Base-by-base conservation (phyloP, 2,329 filamentous ascomycete species). In the Lachnellula subtilissima region DNA sequence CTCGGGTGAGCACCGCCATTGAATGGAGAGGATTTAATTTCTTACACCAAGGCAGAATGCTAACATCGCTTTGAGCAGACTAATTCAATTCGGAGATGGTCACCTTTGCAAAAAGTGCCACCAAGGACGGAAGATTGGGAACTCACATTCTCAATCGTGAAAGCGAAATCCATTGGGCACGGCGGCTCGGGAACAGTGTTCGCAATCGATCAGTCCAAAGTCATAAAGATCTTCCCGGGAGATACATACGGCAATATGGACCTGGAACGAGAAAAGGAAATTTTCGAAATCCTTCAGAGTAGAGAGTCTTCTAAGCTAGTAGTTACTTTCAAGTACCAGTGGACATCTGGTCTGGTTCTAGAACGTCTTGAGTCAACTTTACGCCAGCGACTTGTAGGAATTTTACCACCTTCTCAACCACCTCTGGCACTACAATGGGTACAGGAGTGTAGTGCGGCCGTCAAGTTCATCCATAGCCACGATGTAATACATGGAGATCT, bases 401-500 rank as follows among this genome's bases (percentile, higher is more conserved):
- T 25, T 7, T 1, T 32, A 4, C 28, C 28, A 32, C 28, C 28
- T 32, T 14, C 25, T 15, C 37, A 23, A 45, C 17, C 42, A 19
- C 12, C 15, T 12, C 19, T 45, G 1, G 22, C n/a, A 23, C 6
- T 39, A n/a, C 19, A 36, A 15, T 50, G 48, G 48, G 37, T 25
- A 14, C n/a, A 19, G 2, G 48, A 46, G 22, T 46, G n/a, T 2
- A 52, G 54, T 25, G 23, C 25, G n/a, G 54, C 42, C 5, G 32
- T 52, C 8, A 12, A 35, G 2, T 52, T 40, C 40, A 40, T 52
- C 28, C 55, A 57, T 28, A 28, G 46, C 8, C 50, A 49, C n/a
- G 42, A 35, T 12, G 23, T 57, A 22, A 49, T 57, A 5, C 55
- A 57, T 48, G 51, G 55, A 19, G 55, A 57, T 37, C 12, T 57